Base-by-base conservation (phyloP, 176 grass and related monocot genomes). In the Carex kokanica region DNA sequence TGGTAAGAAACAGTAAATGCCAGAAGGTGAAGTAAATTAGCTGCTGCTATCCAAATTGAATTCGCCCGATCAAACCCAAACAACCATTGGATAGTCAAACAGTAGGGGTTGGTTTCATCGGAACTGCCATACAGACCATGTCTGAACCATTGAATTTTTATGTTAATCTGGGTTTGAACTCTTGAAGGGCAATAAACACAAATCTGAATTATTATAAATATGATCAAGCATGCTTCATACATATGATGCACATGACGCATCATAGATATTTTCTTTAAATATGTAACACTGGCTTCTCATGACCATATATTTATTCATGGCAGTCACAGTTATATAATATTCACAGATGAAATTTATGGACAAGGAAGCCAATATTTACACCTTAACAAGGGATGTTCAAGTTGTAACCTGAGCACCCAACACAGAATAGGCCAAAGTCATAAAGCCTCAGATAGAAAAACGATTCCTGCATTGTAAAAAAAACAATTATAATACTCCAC, bases 361-460 rank as follows among this genome's bases (percentile, higher is more conserved):
- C 32, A 60, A 45, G 2, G 45, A 80, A 62, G 2, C 54, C 54
- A 80, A 58, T 80, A 80, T 80, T 60, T 80, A 62, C 56, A 75
- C n/a, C 8, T 23, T 61, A 61, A 61, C 18, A 49, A 25, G 34
- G 32, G 58, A 81, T 65, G 20, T 2, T 64, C 10, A 65, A 81
- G 18, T 25, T 43, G 17, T 61, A 71, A 61, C 56, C 58, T 60
- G 34, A 81, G 18, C 16, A 0, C 17, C 55, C 18, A 10, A 61
- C 29, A 61, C 71, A 74, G 70, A 24, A 49, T 21, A 73, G 43
- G 43, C 36, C 36, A 38, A 38, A 5, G 4, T 38, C 21, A 9
- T 74, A 24, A 82, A 6, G 25, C 23, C 43, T 82, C 79, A 82
- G 20, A 82, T 47, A 49, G 79, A 82, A 25, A 82, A 4, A 12